Evolutionary conservation across 768 basidiomycete species (phyloP).

Genomic region (Hortiboletus flavorubellus): DNA sequence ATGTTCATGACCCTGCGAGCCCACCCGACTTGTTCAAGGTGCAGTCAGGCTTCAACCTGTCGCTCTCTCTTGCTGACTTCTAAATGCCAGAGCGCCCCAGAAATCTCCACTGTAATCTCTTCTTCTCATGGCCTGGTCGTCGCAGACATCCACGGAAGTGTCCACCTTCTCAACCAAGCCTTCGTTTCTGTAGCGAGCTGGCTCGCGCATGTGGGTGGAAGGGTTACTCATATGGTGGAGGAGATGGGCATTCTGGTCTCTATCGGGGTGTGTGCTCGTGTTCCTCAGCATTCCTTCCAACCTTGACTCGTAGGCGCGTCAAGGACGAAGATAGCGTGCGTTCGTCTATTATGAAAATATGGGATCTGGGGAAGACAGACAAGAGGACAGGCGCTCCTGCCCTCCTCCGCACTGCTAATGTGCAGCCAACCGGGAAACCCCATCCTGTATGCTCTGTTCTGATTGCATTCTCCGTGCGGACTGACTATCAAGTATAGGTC

Average conservation of each 20-base stretch:
- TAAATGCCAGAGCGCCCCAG: constrained; percentile 49
- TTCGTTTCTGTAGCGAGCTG: constrained; percentile 72
- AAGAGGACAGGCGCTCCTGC: constrained; percentile 59
- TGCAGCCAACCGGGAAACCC: constrained; percentile 72
- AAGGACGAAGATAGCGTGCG: constrained; percentile 75
- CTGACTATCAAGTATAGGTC: constrained; percentile 41
- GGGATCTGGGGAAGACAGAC: constrained; percentile 76
- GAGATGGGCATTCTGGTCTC: constrained; percentile 80
- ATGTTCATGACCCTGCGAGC: constrained; percentile 69
- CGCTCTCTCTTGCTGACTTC: not conserved
- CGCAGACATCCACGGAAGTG: constrained; percentile 82
- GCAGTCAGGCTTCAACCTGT: constrained; percentile 5
- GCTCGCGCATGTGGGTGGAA: constrained; percentile 74
- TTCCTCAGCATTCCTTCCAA: constrained; percentile 1
- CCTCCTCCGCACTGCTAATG: constrained; percentile 70
- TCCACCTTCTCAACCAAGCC: constrained; percentile 71
- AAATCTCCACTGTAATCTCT: constrained; percentile 67
- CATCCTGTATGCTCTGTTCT: constrained; percentile 56
- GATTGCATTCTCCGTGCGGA: not conserved
- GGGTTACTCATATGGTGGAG: constrained; percentile 87
- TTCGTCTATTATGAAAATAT: constrained; percentile 77
- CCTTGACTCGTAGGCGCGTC: constrained; percentile 5
- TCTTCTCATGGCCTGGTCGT: constrained; percentile 68
- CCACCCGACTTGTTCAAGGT: constrained; percentile 81
- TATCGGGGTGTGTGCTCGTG: constrained; percentile 63